Conservation (phyloP, 225 moss, liverwort and hornwort genomes). For the Asterella californica region DNA sequence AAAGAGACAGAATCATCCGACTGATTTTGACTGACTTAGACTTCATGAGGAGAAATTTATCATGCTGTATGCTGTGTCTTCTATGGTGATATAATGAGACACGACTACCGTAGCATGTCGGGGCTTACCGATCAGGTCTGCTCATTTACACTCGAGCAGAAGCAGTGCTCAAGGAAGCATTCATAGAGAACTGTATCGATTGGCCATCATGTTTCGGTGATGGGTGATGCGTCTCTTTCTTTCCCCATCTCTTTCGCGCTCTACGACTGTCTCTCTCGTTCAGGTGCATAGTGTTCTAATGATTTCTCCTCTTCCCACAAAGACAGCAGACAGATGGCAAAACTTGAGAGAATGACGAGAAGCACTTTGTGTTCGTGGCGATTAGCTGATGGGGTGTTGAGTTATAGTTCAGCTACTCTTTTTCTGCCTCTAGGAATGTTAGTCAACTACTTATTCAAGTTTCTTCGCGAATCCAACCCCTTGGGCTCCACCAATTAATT, state of each 20-base stretch:
- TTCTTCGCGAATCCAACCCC: neutral
- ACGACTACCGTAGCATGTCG: neutral
- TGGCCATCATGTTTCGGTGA: neutral
- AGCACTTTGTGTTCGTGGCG: neutral
- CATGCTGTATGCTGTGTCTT: no score
- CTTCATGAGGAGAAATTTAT: no score
- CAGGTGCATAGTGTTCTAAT: neutral
- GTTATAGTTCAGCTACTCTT: neutral
- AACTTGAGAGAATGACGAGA: neutral
- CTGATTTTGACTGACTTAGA: no score
- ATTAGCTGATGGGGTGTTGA: neutral
- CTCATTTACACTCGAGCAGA: no score
- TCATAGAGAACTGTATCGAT: neutral
- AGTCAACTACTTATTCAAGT: neutral
- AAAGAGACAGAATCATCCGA: no score
- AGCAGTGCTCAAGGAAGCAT: neutral
- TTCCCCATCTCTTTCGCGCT: no score
- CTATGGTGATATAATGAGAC: neutral
- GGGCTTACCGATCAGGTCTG: no score
- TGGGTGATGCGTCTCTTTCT: neutral
- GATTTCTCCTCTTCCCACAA: neutral
- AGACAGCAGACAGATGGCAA: neutral
- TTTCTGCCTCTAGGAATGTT: neutral
- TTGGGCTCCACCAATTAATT: constrained; percentile 1
- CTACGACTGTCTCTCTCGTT: neutral